A percentile compares a stretch with the other conserved stretches of the same genome.
Conservation (phyloP, 2,329 filamentous ascomycete genomes). For the Westerdykella ornata region DNA sequence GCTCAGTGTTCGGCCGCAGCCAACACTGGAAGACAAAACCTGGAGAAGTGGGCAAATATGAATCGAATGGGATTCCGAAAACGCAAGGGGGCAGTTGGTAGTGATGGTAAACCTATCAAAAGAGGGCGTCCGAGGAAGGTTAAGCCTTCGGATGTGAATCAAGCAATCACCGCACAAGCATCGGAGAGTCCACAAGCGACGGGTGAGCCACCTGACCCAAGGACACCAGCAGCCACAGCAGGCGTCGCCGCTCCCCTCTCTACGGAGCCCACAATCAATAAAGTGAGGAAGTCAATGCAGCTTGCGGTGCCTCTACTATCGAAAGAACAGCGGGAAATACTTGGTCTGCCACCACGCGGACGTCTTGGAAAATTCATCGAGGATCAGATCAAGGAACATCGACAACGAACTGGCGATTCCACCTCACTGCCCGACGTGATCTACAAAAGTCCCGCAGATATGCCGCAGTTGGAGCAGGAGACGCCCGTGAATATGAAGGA, state of each 20-base stretch:
- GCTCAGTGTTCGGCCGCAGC: constrained; percentile 20
- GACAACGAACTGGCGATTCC: constrained; percentile 16
- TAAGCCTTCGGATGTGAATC: too few relatives aligned
- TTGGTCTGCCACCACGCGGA: constrained; percentile 21
- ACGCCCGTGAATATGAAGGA: background rate
- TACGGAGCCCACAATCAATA: too few relatives aligned
- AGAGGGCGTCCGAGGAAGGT: too few relatives aligned
- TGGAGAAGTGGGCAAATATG: constrained; percentile 20
- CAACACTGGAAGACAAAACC: constrained; percentile 12
- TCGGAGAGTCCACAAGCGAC: too few relatives aligned
- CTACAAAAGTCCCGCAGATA: constrained; percentile 2
- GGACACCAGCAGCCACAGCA: too few relatives aligned
- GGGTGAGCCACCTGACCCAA: too few relatives aligned
- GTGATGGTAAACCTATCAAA: too few relatives aligned
- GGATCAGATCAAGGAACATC: constrained; percentile 24
- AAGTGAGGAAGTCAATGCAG: background rate
- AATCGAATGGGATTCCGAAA: too few relatives aligned
- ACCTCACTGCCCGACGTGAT: constrained; percentile 16
- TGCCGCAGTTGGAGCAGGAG: background rate
- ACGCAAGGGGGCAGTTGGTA: too few relatives aligned
- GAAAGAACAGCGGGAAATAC: constrained; percentile 16
- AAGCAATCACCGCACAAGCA: too few relatives aligned
- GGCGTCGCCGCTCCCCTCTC: too few relatives aligned
- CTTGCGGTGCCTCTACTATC: constrained; percentile 14
- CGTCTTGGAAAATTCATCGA: constrained; percentile 20